Base-by-base conservation (phyloP, 1,139 yeast species). In the Petasospora fabianii region DNA sequence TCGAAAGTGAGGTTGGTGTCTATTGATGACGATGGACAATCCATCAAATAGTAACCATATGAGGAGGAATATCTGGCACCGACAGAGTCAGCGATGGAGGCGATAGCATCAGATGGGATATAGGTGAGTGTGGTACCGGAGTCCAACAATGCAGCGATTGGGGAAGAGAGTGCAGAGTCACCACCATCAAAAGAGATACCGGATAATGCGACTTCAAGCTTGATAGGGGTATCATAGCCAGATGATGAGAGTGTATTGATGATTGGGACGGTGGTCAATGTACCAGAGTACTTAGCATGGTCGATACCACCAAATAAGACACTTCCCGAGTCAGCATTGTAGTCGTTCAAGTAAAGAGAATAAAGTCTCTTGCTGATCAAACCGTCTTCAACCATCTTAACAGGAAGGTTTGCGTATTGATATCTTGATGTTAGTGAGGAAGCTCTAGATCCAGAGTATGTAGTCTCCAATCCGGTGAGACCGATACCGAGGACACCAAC, bases 401-500 rank as follows among this genome's bases (percentile, higher is more conserved):
- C 42, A 2, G 92, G 92, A 38, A 80, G 64, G 54, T 80, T 80
- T 32, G 70, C 66, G 55, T 80, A 79, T 13, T 60, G 48, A 44
- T 59, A 49, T 22, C 50, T 46, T 7, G 30, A 27, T 11, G 15
- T 6, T 2, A 26, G 11, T 6, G 34, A 19, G 22, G 36, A 30
- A 3, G 34, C 22, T 3, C 18, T 8, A 3, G 40, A 30, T 13
- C 65, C 56, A 4, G 62, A 52, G 40, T 56, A 59, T 1, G 71
- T 67, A 3, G 73, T 65, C 54, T 79, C 84, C 42, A 74, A 59
- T 2, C 72, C 77, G 7, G 70, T 62, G 24, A 77, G 68, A 8
- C 84, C 84, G 47, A 81, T 73, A 33, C 87, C 88, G 34, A 80
- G 63, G 24, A 81, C 83, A 44, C 84, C 83, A 46, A 70, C 69